Base-by-base conservation (phyloP, 805 yeast species). In the Lachancea cidri region DNA sequence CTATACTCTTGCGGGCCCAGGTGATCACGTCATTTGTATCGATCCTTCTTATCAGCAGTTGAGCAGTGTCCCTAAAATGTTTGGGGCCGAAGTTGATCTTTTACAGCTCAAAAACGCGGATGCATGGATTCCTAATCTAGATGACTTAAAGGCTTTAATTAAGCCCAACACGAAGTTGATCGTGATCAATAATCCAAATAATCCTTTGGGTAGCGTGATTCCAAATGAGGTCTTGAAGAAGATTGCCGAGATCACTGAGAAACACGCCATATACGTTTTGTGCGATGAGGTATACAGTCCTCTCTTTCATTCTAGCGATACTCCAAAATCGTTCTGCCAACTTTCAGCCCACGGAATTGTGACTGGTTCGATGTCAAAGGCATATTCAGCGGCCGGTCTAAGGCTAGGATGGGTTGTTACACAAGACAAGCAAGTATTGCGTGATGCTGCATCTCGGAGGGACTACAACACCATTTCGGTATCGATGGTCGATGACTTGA, bases 201-300 rank as follows among this genome's bases (percentile, higher is more conserved):
- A 73, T 46, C 79, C 79, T 4, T 38, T 54, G 18, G 54, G 56
- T 11, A 38, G 43, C 25, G 68, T 73, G 4, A 66, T 74, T 55
- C 57, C 62, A 1, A 60, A 64, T 39, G 54, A 52, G 1, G 39
- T 53, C 6, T 49, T 76, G 46, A 32, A 44, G 6, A 51, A 60
- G 27, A 64, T 76, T 19, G 70, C 69, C 6, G 58, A 54, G 3
- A 42, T 74, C 19, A 74, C 78, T 32, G 39, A 51, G 20, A 36
- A 50, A 13, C 42, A 55, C 14, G 65, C 57, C 32, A 58, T 63
- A 6, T 66, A 66, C 36, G 41, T 76, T 7, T 52, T 73, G 36
- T 66, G 72, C 34, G 81, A 76, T 53, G 80, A 76, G 47, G 80
- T 75, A 5, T 76, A 76, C 50, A 57, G 79, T 7, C 81, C 80